Evolutionary conservation across 2,329 filamentous ascomycete genomes (phyloP).

Genomic region (Arthrobotrys musiformis): DNA sequence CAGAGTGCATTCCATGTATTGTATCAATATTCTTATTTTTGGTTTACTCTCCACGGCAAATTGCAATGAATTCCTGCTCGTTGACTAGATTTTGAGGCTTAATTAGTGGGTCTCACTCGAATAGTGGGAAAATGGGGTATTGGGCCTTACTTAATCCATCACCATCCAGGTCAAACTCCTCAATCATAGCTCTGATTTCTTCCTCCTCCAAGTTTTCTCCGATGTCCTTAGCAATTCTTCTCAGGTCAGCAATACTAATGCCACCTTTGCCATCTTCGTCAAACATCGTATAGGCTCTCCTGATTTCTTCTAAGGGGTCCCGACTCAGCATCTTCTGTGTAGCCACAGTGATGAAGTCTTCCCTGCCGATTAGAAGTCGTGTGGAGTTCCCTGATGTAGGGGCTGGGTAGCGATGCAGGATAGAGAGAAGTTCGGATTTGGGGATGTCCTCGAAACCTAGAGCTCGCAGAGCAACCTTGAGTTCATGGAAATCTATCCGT

Average conservation of each 20-base stretch:
- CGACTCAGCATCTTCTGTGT: conserved; percentile 82
- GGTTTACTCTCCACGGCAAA: conserved; percentile 62
- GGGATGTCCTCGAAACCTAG: conserved; percentile 52
- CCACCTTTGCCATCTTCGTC: conserved; percentile 87
- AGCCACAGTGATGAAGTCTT: conserved; percentile 78
- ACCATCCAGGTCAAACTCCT: conserved; percentile 94
- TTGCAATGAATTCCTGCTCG: conserved; percentile 75
- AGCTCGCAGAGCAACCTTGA: conserved; percentile 68
- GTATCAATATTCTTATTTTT: no score
- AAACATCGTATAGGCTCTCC: conserved; percentile 91
- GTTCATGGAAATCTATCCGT: conserved; percentile 96
- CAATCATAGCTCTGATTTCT: conserved; percentile 94
- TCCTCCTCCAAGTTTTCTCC: conserved; percentile 93
- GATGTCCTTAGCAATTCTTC: conserved; percentile 86
- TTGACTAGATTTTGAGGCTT: conserved; percentile 67
- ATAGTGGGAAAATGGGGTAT: background rate
- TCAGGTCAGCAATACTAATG: conserved; percentile 87
- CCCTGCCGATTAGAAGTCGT: conserved; percentile 77
- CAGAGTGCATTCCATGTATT: background rate
- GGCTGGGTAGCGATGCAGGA: conserved; percentile 28
- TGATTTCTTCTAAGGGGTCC: conserved; percentile 89
- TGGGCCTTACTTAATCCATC: conserved; percentile 72
- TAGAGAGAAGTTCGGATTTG: conserved; percentile 38
- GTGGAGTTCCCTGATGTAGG: conserved; percentile 65
- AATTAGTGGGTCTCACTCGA: conserved; percentile 18